These are phyloP conservation scores for Purshia tridentata DNA, from an alignment of 306 rosid species.

Conservation along the genomic window DNA sequence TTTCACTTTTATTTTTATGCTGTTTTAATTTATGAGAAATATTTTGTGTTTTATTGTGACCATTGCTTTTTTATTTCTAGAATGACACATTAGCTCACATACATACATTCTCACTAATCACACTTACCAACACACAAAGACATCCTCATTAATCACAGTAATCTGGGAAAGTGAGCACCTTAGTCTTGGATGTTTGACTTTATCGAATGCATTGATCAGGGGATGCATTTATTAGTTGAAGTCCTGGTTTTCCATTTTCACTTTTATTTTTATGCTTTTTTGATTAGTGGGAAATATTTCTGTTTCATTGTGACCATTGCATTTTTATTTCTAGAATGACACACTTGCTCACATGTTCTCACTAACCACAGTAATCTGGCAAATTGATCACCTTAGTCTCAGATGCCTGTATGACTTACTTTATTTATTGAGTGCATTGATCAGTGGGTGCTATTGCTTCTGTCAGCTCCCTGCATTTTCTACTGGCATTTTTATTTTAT, in stretches of 20 bases:
- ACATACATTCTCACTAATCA: neutral
- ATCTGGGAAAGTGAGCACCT: neutral
- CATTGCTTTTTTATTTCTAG: neutral
- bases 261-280: neutral
- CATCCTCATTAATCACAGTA: neutral
- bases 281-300: neutral
- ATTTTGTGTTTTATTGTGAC: neutral
- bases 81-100: neutral
- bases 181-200: neutral
- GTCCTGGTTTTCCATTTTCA: too few relatives aligned
- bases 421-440: neutral
- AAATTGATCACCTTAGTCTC: neutral
- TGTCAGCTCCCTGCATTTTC: conserved; percentile 18
- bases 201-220: neutral
- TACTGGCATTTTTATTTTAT: conserved; percentile 6
- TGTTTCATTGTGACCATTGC: neutral
- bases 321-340: too few relatives aligned
- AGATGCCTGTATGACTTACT: neutral
- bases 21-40: neutral
- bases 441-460: neutral
- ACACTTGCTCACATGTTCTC: neutral
- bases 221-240: neutral
- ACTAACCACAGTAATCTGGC: neutral
- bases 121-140: too few relatives aligned
- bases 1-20: too few relatives aligned